Evolutionary conservation across 2,329 filamentous ascomycete genomes (phyloP), one percentile per base, ranked within the genome.

Genomic region (Paramyrothecium roridum): DNA sequence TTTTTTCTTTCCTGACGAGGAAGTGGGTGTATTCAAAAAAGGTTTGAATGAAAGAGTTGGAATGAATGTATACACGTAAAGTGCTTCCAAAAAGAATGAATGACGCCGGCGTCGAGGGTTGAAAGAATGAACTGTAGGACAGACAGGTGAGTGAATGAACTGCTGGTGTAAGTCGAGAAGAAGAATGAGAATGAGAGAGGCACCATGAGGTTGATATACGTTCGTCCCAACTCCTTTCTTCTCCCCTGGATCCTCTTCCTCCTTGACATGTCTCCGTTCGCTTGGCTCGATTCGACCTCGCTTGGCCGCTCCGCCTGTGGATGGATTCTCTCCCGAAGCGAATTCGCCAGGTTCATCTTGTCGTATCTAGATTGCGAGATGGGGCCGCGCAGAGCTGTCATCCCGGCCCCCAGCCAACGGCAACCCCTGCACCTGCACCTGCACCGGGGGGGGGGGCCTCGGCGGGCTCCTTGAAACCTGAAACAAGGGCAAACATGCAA

Each of bases 71-170:
- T 48, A 20, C 46, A 48, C 46, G 20, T n/a, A 26, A 47, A 22
- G 46, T 21, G 46, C n/a, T 48, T 30, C 26, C 46, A 48, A 26
- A 48, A 48, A 22, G 46, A 48, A 50, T 50, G 48, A 50, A 50
- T 50, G 48, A 50, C 48, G 48, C 48, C 48, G 48, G 48, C 48
- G 48, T 50, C 48, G 21, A 30, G 23, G 20, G 6, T 12, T 23
- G 26, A 33, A 33, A 50, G 48, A 50, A 50, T 19, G 48, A 50
- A 50, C 22, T 21, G 26, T 23, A 11, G 48, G n/a, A 23, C 26
- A 23, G 23, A 50, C 48, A 30, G 23, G 21, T 50, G 20, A 30
- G 48, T 50, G 48, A 50, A 21, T 20, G 17, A 17, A 48, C 13
- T 48, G n/a, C 43, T 46, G 6, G 17, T 46, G n/a, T n/a, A n/a